These are phyloP conservation scores for Sporothrix curviconia DNA, from an alignment of 2,329 filamentous ascomycete genomes.

Conservation along the genomic window DNA sequence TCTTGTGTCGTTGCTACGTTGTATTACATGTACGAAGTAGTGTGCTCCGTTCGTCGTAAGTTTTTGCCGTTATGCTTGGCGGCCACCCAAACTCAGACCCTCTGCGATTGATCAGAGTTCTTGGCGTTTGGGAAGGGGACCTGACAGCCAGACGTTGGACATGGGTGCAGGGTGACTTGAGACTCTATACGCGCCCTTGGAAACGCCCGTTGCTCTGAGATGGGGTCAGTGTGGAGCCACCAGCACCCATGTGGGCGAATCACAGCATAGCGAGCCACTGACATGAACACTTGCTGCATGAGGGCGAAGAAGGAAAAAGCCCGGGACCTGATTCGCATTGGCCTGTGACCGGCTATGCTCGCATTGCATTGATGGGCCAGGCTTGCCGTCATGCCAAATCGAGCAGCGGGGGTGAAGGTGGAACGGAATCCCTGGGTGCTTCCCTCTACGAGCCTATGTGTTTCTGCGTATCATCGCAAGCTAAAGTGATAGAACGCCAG, in stretches of 20 bases:
- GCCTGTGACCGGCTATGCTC: constrained; percentile 23
- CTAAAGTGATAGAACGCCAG: too few relatives aligned
- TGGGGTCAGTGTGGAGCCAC: constrained; percentile 19
- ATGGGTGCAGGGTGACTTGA: background rate
- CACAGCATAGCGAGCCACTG: constrained; percentile 23
- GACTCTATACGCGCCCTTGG: constrained; percentile 37
- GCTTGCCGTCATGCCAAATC: background rate
- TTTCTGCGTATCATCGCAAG: too few relatives aligned
- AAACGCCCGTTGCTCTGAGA: constrained; percentile 30
- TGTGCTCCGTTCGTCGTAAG: background rate
- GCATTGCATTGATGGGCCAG: constrained; percentile 22
- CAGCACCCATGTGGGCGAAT: constrained; percentile 32
- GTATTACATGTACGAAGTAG: too few relatives aligned
- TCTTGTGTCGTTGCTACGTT: too few relatives aligned
- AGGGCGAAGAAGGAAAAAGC: constrained; percentile 19
- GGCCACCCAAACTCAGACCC: background rate
- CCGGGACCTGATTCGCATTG: constrained; percentile 30
- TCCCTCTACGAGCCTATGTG: too few relatives aligned
- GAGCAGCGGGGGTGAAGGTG: background rate
- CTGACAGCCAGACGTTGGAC: background rate
- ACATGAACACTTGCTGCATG: constrained; percentile 39
- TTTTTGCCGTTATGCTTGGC: constrained; percentile 1
- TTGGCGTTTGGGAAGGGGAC: constrained; percentile 9
- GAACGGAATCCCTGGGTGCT: too few relatives aligned
- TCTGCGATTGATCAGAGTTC: constrained; percentile 5